Base-by-base conservation (phyloP, 805 yeast species). In the baker's yeast (Saccharomyces cerevisiae) region DNA sequence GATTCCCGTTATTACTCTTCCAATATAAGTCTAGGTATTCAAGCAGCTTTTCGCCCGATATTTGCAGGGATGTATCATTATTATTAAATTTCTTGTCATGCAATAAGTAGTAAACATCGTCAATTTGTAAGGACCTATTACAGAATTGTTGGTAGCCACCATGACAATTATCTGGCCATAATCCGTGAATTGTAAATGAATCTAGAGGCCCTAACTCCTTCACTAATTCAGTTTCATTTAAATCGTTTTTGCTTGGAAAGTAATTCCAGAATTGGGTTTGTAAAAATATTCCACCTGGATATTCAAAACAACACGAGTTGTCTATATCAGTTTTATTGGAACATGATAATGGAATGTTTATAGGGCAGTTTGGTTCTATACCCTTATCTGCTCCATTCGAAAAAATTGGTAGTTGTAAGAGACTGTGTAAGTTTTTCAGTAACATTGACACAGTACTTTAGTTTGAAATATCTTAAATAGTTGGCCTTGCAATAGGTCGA, bases 251-350 rank as follows among this genome's bases (percentile, higher is more conserved):
- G 0, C 88, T 79, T 0, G 94, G 91, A 56, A 74, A 71, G 65
- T 85, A 87, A 70, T 91, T 96, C 97, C 97, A 91, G 72, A 91
- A 90, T 67, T 91, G 98, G 0, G 97, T 87, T 66, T 82, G 87
- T 51, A 91, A 70, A 41, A 91, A 74, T 14, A 89, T 76, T 5
- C 97, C 97, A 49, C 95, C 92, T 9, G 91, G 91, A 49, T 80
- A 79, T 65, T 90, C 96, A 67, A 84, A 88, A 71, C 97, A 91
- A 66, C 97, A 91, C 2, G 81, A 66, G 67, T 89, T 83, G 0
- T 68, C 72, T 2, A 81, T 74, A 2, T 73, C 76, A 0, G 87
- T 78, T 4, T 74, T 65, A 60, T 84, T 83, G 21, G 78, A 63
- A 62, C 94, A 87, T 6, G 87, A 77, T 36, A 79, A 65, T 1